phyloP scores from a whole-genome alignment of 169 alveolate genomes.

The Cryptosporidium canis region DNA sequence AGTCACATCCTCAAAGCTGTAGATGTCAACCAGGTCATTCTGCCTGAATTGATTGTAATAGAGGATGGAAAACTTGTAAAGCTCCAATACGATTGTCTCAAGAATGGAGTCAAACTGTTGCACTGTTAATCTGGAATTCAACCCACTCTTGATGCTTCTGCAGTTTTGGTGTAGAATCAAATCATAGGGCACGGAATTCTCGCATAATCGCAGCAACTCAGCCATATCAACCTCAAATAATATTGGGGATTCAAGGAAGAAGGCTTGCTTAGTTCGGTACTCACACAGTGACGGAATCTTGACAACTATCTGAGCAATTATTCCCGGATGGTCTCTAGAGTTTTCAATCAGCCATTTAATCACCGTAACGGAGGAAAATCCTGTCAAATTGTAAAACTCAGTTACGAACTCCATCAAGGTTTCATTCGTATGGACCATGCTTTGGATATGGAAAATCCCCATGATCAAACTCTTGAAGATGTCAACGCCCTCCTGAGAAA shows the following conservation, averaged over 20 bases:
- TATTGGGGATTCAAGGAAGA: constrained; percentile 54
- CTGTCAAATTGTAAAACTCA: constrained; percentile 60
- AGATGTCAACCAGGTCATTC: constrained; percentile 53
- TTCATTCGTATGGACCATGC: constrained; percentile 46
- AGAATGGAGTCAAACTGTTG: constrained; percentile 41
- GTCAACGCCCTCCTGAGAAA: constrained; percentile 56
- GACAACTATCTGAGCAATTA: background rate
- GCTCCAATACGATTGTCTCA: constrained; percentile 23
- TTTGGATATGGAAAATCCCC: constrained; percentile 28
- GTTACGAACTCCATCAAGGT: constrained; percentile 30
- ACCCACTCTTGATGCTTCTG: background rate
- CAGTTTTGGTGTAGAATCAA: background rate
- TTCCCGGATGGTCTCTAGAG: background rate
- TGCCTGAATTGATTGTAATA: constrained; percentile 34
- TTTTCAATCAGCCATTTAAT: constrained; percentile 62
- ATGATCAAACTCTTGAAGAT: constrained; percentile 1
- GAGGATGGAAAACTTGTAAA: constrained; percentile 12
- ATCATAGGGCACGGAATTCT: background rate
- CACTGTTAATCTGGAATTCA: background rate
- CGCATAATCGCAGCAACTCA: constrained; percentile 3
- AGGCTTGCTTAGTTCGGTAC: constrained; percentile 46
- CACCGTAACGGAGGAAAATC: constrained; percentile 48
- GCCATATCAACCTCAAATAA: constrained; percentile 61
- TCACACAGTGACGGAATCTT: constrained; percentile 52
- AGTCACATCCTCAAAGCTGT: constrained; percentile 10